A percentile compares a stretch with the other conserved stretches of the same genome.
phyloP scores from a whole-genome alignment of 768 basidiomycete species.

The Lentinus brumalis region DNA sequence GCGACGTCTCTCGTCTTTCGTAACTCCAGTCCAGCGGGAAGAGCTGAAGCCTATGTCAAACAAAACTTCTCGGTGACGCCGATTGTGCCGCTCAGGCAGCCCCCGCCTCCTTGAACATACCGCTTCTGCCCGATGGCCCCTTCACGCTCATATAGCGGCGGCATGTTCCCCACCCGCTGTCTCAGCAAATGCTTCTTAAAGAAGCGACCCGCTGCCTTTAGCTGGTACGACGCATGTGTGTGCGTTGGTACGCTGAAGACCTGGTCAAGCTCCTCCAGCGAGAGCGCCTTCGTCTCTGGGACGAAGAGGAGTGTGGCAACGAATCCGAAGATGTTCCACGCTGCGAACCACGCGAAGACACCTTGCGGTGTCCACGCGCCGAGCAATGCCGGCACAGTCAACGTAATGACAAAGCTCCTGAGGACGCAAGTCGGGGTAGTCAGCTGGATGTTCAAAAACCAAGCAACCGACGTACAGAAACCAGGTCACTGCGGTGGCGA shows the following conservation, averaged over 20 bases:
- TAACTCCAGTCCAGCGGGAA: no score
- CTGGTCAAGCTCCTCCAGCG: slow-evolving; percentile 65
- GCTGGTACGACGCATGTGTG: slow-evolving; percentile 57
- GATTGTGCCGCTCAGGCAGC: no score
- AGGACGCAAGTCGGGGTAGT: neutral
- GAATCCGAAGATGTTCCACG: slow-evolving; percentile 58
- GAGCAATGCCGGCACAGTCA: slow-evolving; percentile 68
- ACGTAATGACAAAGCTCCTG: slow-evolving; percentile 58
- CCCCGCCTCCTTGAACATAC: no score
- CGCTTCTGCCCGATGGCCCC: slow-evolving; percentile 19
- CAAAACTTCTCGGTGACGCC: no score
- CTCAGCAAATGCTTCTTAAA: slow-evolving; percentile 54
- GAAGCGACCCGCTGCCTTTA: slow-evolving; percentile 50
- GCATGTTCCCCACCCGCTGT: slow-evolving; percentile 41
- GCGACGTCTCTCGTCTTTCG: no score
- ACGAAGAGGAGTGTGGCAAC: slow-evolving; percentile 63
- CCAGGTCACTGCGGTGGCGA: slow-evolving; percentile 61
- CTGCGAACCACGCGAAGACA: slow-evolving; percentile 72
- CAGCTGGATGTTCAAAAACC: neutral
- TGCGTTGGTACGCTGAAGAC: slow-evolving; percentile 48
- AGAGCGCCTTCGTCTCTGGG: slow-evolving; percentile 67
- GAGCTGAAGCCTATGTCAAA: no score
- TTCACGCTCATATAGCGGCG: slow-evolving; percentile 50
- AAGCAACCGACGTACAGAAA: slow-evolving; percentile 27
- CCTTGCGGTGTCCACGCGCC: slow-evolving; percentile 65